phyloP scores from a whole-genome alignment of 441 rosid genomes.

The Euphorbia schlechtendalii region DNA sequence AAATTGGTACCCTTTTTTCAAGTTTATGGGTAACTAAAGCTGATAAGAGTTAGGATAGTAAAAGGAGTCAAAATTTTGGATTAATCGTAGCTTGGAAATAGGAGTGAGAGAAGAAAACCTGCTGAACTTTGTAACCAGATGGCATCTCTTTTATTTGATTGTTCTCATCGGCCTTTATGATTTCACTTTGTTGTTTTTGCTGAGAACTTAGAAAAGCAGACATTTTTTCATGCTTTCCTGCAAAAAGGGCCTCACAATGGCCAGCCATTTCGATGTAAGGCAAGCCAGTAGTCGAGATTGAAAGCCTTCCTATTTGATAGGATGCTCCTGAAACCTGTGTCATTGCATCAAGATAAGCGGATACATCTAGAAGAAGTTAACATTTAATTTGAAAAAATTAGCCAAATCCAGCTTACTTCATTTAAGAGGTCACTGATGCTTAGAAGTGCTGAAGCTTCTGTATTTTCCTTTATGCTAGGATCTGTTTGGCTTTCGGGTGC shows the following conservation, averaged over 20 bases:
- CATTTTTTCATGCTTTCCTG: slow-evolving; percentile 81
- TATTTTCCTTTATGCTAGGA: slow-evolving; percentile 24
- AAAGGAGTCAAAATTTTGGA: no score
- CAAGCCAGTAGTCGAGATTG: slow-evolving; percentile 55
- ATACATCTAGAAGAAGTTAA: not conserved
- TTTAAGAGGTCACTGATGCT: slow-evolving; percentile 55
- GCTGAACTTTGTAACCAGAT: slow-evolving; percentile 17
- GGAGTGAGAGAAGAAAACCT: slow-evolving; percentile 11
- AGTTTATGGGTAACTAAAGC: no score
- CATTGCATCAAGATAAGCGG: not conserved
- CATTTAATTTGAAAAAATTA: not conserved
- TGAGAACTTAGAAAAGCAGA: slow-evolving; percentile 42
- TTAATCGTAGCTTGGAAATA: no score
- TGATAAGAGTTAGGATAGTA: no score
- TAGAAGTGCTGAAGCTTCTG: slow-evolving; percentile 32
- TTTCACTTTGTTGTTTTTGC: slow-evolving; percentile 33
- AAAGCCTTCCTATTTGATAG: slow-evolving; percentile 60
- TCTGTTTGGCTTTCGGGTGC: slow-evolving; percentile 44
- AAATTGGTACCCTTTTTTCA: no score
- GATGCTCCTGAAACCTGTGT: slow-evolving; percentile 62
- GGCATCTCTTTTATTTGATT: slow-evolving; percentile 19
- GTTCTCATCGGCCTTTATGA: slow-evolving; percentile 13
- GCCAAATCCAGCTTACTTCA: slow-evolving; percentile 37
- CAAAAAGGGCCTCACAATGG: slow-evolving; percentile 75
- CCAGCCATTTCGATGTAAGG: slow-evolving; percentile 77